Evolutionary conservation across 768 basidiomycete species (phyloP).

Genomic region (Tylopilus rubrobrunneus): DNA sequence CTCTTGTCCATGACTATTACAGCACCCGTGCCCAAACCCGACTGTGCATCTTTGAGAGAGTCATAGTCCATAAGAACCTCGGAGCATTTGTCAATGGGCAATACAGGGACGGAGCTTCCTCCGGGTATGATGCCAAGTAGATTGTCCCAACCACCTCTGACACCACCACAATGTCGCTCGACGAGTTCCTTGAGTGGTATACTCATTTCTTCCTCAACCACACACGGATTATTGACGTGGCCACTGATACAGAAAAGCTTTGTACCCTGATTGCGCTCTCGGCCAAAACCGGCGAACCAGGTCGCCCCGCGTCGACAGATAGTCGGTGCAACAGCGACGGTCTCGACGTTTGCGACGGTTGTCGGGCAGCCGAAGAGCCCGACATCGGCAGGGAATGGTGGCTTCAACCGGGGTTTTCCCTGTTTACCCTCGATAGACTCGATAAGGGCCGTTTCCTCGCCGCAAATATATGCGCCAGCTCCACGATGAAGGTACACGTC

Average conservation of each 20-base stretch:
- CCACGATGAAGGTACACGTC: constrained; percentile 99
- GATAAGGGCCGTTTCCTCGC: constrained; percentile 97
- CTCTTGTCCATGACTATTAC: constrained; percentile 99
- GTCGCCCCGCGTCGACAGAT: constrained; percentile 84
- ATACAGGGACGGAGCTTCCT: constrained; percentile 89
- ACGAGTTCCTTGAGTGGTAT: constrained; percentile 91
- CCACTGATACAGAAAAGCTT: constrained; percentile 96
- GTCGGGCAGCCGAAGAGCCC: constrained; percentile 97
- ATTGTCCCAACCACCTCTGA: constrained; percentile 95
- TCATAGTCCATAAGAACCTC: constrained; percentile 99
- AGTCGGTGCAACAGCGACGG: constrained; percentile 95
- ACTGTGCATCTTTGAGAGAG: constrained; percentile 91
- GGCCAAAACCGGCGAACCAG: constrained; percentile 93
- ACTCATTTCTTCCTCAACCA: constrained; percentile 99
- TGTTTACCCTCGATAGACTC: constrained; percentile 98
- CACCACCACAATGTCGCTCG: constrained; percentile 96
- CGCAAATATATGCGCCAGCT: constrained; percentile 97
- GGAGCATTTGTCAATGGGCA: constrained; percentile 77
- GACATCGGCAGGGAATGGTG: constrained; percentile 98
- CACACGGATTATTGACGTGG: constrained; percentile 97
- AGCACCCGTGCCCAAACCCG: constrained; percentile 96
- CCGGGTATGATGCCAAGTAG: constrained; percentile 95
- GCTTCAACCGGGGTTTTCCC: constrained; percentile 96
- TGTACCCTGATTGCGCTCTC: constrained; percentile 92
- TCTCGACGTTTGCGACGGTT: constrained; percentile 98